Base-by-base conservation (phyloP, 257 asterid species). In the Nicotiana otophora region DNA sequence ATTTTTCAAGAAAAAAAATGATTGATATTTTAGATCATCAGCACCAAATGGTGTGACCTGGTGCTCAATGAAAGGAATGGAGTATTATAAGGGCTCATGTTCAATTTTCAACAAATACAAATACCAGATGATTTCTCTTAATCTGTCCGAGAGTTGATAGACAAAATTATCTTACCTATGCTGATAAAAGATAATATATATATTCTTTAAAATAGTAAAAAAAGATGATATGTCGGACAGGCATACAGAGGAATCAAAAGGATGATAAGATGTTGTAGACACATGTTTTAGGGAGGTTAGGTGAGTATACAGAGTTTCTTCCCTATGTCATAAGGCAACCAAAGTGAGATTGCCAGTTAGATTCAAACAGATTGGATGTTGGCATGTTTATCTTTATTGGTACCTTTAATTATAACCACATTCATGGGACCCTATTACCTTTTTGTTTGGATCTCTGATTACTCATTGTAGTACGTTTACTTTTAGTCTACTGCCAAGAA, bases 341-440 rank as follows among this genome's bases (percentile, higher is more conserved):
- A 74, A 74, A 48, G 42, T 48, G 61, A 74, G 80, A 14, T 48
- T 74, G 80, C 80, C 80, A 74, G 63, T 14, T 48, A 51, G 42
- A n/a, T 74, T 26, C 80, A 26, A 74, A 74, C 80, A 51, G 80
- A 72, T 72, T 48, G 80, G 80, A 26, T 74, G 80, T 14, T 61
- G 67, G 67, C 67, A 61, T 61, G 33, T 61, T 23, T 9, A 26
- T 48, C 62, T 74, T 74, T 48, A 23, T 48, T 74, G 28, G 36
- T 60, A 48, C 28, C 26, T 51, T 70, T 74, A 48, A 74, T 74
- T 58, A 74, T 74, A 51, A 26, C 80, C 80, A 74, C 80, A 23
- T 48, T 48, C 16, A 48, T 48, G 62, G 16, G 26, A 42, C 42
- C 80, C 62, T 74, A 23, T 74, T 74, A 48, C 80, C 26, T 72